A percentile compares a stretch with the other conserved stretches of the same genome.
Evolutionary conservation across 2,329 filamentous ascomycete species (phyloP).

Genomic region (Ilyonectria robusta): DNA sequence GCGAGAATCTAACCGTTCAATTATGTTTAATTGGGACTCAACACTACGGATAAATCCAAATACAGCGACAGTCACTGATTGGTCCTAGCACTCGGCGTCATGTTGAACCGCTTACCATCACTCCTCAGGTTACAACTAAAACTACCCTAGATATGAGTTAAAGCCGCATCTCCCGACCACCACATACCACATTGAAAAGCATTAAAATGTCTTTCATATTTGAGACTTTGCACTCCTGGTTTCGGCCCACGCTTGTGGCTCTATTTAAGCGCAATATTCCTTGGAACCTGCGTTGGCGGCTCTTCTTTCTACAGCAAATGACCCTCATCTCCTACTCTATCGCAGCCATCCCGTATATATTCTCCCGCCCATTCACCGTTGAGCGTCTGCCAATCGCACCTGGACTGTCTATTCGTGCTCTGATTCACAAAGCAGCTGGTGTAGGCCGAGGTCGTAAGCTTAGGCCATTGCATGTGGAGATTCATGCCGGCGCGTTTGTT

Average conservation of each 20-base stretch:
- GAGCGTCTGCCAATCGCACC: conserved; percentile 51
- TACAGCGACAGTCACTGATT: not conserved
- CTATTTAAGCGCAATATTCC: conserved; percentile 55
- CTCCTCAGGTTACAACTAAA: not conserved
- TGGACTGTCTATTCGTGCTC: conserved; percentile 46
- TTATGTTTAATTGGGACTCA: not conserved
- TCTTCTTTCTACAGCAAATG: conserved; percentile 60
- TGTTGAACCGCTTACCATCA: conserved; percentile 34
- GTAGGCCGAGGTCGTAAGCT: conserved; percentile 38
- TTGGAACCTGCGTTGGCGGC: conserved; percentile 58
- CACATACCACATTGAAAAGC: not conserved
- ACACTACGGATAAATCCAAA: not conserved
- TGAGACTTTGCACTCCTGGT: conserved; percentile 37
- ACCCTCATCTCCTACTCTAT: conserved; percentile 55
- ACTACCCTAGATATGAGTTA: conserved; percentile 1
- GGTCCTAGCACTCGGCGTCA: conserved; percentile 15
- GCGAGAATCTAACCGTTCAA: too few relatives aligned
- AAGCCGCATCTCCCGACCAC: not conserved
- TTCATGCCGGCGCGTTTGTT: conserved; percentile 61
- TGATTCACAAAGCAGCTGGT: conserved; percentile 52
- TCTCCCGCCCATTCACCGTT: conserved; percentile 53
- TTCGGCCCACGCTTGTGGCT: conserved; percentile 51
- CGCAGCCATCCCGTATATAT: conserved; percentile 53
- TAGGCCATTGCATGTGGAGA: conserved; percentile 60
- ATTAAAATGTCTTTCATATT: conserved; percentile 21